Base-by-base conservation (phyloP, 2,329 filamentous ascomycete genomes). In the Sclerotinia sclerotiorum region DNA sequence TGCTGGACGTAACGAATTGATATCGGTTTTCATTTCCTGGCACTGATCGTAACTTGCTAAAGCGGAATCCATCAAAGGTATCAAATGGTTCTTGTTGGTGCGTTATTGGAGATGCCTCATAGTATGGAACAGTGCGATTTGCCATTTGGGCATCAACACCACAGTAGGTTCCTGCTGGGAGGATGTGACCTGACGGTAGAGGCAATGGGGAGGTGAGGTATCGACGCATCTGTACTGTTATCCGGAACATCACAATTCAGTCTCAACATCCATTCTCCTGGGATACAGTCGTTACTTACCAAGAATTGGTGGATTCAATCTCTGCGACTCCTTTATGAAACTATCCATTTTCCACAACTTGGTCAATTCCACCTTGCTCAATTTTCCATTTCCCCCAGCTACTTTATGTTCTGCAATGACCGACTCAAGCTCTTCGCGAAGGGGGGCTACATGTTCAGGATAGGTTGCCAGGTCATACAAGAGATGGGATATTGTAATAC, bases 401-500 rank as follows among this genome's bases (percentile, higher is more conserved):
- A 49, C 10, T 55, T 29, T 65, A 13, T 65, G n/a, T 4, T 65
- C 62, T n/a, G 54, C 44, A 1, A 62, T 42, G 17, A 62, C 56
- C 3, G 35, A 58, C 19, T 57, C 46, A 2, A 67, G 15, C 32
- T 67, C 65, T 62, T 5, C n/a, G 3, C 56, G 65, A 8, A 67
- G 65, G 11, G 46, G 32, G 15, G 46, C 65, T 19, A 67, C 54
- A 35, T 67, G 46, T 24, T 67, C 65, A 19, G 65, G 65, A 48
- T 56, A 51, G 5, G 46, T 48, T 24, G 65, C 55, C n/a, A 67
- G 13, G 55, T 67, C 56, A 49, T 67, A 67, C 7, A 67, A 56
- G 65, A 67, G 68, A 80, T 85, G 76, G 3, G 82, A 83, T 0
- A 81, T 72, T 0, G 81, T 78, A 44, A 82, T 70, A 0, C 81